Evolutionary conservation across 495 filamentous ascomycete species (phyloP).

Genomic region (Penicillium chermesinum): DNA sequence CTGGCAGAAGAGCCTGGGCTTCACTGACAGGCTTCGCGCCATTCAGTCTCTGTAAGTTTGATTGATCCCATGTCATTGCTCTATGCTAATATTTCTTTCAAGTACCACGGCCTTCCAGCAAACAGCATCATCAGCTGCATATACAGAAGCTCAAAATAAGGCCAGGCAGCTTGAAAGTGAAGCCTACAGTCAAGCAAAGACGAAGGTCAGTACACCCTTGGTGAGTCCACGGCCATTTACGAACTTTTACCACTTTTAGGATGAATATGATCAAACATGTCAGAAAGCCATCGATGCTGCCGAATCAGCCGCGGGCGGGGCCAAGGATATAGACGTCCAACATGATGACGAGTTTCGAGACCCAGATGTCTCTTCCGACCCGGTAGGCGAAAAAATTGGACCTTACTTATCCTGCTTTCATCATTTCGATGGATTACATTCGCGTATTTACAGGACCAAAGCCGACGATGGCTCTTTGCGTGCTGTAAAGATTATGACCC

Average conservation of each 20-base stretch:
- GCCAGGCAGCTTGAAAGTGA: constrained; percentile 36
- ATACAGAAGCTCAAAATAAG: constrained; percentile 39
- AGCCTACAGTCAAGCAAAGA: constrained; percentile 36
- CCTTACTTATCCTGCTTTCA: constrained; percentile 64
- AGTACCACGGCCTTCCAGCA: constrained; percentile 46
- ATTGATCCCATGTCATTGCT: neutral
- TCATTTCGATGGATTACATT: constrained; percentile 71
- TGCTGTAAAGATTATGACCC: constrained; percentile 85
- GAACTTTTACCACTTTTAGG: constrained; percentile 23
- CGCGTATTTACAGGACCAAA: constrained; percentile 67
- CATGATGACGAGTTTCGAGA: constrained; percentile 1
- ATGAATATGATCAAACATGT: constrained; percentile 43
- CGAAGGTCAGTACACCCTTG: constrained; percentile 22
- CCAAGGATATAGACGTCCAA: constrained; percentile 16
- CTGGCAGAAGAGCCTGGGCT: constrained; percentile 40
- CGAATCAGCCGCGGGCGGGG: constrained; percentile 18
- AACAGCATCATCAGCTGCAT: constrained; percentile 30
- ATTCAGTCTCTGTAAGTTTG: constrained; percentile 43
- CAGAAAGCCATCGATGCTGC: constrained; percentile 38
- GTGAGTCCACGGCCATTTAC: neutral
- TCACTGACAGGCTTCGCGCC: constrained; percentile 46
- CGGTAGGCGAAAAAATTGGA: constrained; percentile 56
- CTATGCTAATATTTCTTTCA: constrained; percentile 10
- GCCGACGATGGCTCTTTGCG: constrained; percentile 37
- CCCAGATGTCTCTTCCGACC: constrained; percentile 8